Evolutionary conservation across 306 rosid genomes (phyloP).

Genomic region (Mimosa bimucronata): DNA sequence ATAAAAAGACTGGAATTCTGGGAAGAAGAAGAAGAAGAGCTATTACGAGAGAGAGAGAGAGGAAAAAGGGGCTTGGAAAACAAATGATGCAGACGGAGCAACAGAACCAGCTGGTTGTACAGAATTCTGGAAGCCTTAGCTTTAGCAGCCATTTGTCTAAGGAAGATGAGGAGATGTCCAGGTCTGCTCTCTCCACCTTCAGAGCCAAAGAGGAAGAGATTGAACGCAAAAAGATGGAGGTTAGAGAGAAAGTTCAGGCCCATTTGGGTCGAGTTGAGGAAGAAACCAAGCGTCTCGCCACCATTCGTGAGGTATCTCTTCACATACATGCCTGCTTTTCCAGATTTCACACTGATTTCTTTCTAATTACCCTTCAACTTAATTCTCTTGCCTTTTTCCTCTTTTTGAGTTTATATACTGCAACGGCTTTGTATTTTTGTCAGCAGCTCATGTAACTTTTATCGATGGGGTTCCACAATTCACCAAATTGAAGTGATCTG

Average conservation of each 20-base stretch:
- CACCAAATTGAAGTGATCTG: slow-evolving; percentile 33
- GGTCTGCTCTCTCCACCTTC: slow-evolving; percentile 92
- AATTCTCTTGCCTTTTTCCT: slow-evolving; percentile 1
- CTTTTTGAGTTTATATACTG: neutral
- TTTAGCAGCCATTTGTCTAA: slow-evolving; percentile 88
- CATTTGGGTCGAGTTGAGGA: slow-evolving; percentile 94
- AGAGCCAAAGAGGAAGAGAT: slow-evolving; percentile 95
- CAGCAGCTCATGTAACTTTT: neutral
- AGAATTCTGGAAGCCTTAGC: slow-evolving; percentile 84
- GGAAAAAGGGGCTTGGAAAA: neutral
- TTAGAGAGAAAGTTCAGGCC: slow-evolving; percentile 83
- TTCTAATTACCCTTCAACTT: neutral
- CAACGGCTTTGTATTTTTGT: neutral
- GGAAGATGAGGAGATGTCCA: slow-evolving; percentile 96
- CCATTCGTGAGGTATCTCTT: slow-evolving; percentile 80
- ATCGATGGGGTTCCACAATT: neutral
- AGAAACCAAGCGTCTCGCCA: slow-evolving; percentile 93
- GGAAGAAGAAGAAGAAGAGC: slow-evolving; percentile 46
- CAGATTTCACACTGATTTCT: neutral
- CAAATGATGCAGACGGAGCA: slow-evolving; percentile 64
- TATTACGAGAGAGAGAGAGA: slow-evolving; percentile 19
- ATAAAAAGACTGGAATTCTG: slow-evolving; percentile 42
- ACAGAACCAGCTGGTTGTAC: slow-evolving; percentile 76
- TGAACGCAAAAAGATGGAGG: slow-evolving; percentile 95
- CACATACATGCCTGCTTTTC: neutral